Conservation (phyloP, 2,329 filamentous ascomycete genomes). For the Incumbomyces lentus region DNA sequence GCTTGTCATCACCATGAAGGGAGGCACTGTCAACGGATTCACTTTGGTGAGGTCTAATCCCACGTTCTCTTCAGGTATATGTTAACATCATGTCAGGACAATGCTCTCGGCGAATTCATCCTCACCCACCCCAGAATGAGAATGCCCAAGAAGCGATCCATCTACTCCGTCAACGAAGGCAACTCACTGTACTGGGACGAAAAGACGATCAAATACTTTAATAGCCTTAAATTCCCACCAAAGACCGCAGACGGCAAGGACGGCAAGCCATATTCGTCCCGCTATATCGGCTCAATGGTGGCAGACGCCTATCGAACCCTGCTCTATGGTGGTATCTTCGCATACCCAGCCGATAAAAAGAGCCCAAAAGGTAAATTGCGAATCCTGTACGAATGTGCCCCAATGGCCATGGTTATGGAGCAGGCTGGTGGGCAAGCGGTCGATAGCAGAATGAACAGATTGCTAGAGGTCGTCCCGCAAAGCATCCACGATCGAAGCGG, state of each 20-base stretch:
- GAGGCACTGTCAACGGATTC: conserved; percentile 87
- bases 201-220: conserved; percentile 75
- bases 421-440: conserved; percentile 92
- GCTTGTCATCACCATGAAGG: conserved; percentile 94
- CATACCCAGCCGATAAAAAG: conserved; percentile 96
- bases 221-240: conserved; percentile 72
- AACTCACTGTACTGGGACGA: conserved; percentile 97
- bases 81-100: conserved; percentile 44
- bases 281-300: conserved; percentile 92
- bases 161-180: conserved; percentile 98
- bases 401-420: conserved; percentile 98
- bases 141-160: conserved; percentile 67
- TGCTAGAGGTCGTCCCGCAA: conserved; percentile 81
- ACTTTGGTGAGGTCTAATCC: conserved; percentile 47
- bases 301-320: conserved; percentile 94
- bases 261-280: conserved; percentile 77
- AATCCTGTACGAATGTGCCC: conserved; percentile 95
- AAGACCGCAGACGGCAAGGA: conserved; percentile 40
- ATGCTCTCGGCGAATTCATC: conserved; percentile 95
- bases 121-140: conserved; percentile 91
- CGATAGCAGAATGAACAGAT: conserved; percentile 79
- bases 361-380: conserved; percentile 95
- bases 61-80: neutral
- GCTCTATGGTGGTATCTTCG: conserved; percentile 92
- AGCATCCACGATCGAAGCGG: conserved; percentile 91